phyloP scores from a whole-genome alignment of 169 alveolate species.

The Plasmodium coatneyi region DNA sequence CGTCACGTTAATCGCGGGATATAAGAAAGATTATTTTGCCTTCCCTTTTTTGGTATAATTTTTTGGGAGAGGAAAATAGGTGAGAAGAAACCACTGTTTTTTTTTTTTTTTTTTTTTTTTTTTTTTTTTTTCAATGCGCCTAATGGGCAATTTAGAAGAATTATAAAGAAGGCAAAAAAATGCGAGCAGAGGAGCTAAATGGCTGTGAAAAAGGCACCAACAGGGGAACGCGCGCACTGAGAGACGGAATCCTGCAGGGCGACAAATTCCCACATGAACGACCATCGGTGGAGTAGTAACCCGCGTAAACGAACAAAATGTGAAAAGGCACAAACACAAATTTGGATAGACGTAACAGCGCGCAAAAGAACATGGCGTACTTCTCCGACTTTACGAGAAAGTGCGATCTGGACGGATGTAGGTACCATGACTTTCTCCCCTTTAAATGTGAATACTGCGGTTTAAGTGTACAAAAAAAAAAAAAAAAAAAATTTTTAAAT shows the following conservation, averaged over 20 bases:
- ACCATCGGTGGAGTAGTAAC: background rate
- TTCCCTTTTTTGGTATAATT: background rate
- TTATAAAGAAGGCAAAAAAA: background rate
- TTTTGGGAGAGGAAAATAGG: background rate
- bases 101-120: conserved; percentile 2
- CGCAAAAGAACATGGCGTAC: conserved; percentile 40
- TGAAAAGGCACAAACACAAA: background rate
- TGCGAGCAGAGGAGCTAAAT: background rate
- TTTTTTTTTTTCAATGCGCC: background rate
- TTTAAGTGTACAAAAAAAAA: conserved; percentile 20
- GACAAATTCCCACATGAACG: background rate
- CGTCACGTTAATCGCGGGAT: background rate
- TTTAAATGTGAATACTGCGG: conserved; percentile 66
- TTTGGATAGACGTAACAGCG: background rate
- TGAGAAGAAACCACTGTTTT: background rate
- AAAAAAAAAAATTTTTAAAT: background rate
- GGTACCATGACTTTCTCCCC: conserved; percentile 73
- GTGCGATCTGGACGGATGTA: conserved; percentile 61
- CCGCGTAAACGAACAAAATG: background rate
- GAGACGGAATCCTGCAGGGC: background rate
- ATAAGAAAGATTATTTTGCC: background rate
- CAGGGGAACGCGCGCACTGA: background rate
- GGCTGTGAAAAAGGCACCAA: background rate
- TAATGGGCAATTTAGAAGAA: background rate
- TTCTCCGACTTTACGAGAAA: conserved; percentile 52